Evolutionary conservation across 139 green algal genomes (phyloP), one percentile per base, ranked within the genome.

Genomic region (Coelastrella sp.): DNA sequence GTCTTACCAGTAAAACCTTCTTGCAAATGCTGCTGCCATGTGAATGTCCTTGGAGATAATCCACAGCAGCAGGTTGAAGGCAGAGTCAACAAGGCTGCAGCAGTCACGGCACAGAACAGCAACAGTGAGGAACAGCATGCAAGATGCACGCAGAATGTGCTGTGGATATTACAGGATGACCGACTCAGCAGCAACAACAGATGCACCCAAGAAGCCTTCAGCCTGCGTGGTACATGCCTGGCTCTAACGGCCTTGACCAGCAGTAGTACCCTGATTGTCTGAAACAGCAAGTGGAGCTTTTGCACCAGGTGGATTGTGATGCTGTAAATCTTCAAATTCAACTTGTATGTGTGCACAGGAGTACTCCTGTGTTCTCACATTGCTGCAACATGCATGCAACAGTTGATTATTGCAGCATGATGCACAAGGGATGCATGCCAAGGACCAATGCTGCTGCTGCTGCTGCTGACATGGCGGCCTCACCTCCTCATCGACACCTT

Each of bases 1-100:
- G 66, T 87, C 87, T 27, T 20, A 84, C 88, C 88, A 91, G 88
- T 88, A 91, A 80, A 91, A 91, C 35, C 27, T 24, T 24, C 88
- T 72, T 7, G 66, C 49, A 27, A 88, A 84, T 25, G 88, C 58
- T 24, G 88, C 66, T 14, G 88, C 49, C 59, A 88, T 80, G 57
- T 83, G 79, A 19, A 91, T 25, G 80, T 91, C 87, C 24, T 74
- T 72, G 8, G 78, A 73, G 17, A 90, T 82, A 24, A 92, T 83
- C 58, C 81, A 87, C 81, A 89, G 73, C 76, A 91, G 0, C 59
- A 87, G 81, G 59, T 87, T 72, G 19, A 72, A 85, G 76, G 49
- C 76, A 83, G 49, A 83, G 76, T 83, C n/a, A 10, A 85, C 10
- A 17, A 49, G 57, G 12, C 81, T 75, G 81, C 79, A 85, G 7